These are phyloP conservation scores for Globisporangium iwayamae DNA, from an alignment of 352 stramenopile genomes.

Conservation along the genomic window DNA sequence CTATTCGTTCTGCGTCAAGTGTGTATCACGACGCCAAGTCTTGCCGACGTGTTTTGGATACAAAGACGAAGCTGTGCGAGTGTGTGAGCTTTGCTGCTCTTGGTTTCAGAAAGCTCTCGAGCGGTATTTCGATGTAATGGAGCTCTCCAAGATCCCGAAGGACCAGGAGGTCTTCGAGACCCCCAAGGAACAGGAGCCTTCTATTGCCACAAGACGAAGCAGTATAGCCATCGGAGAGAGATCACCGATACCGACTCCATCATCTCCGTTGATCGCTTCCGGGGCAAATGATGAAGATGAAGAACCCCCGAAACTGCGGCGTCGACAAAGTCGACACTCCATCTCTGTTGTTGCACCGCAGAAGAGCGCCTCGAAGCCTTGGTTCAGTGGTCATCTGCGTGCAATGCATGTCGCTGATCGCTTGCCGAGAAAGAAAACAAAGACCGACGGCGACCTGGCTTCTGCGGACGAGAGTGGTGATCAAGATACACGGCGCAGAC, in stretches of 20 bases:
- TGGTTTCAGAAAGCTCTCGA: constrained; percentile 74
- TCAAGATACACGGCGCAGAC: constrained; percentile 1
- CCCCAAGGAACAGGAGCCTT: constrained; percentile 15
- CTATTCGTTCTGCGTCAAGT: constrained; percentile 64
- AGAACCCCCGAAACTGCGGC: constrained; percentile 23
- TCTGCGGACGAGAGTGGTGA: constrained; percentile 9
- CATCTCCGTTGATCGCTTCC: constrained; percentile 15
- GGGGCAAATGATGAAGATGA: constrained; percentile 22
- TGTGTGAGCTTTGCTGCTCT: constrained; percentile 53
- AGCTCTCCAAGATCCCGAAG: constrained; percentile 26
- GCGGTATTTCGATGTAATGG: constrained; percentile 59
- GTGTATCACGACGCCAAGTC: constrained; percentile 45
- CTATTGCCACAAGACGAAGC: constrained; percentile 13
- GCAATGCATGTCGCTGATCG: constrained; percentile 71
- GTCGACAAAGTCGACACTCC: constrained; percentile 21
- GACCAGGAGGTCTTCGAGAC: constrained; percentile 20
- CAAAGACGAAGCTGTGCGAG: constrained; percentile 38
- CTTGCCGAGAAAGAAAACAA: constrained; percentile 50
- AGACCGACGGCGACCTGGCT: constrained; percentile 19
- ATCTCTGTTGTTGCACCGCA: constrained; percentile 20
- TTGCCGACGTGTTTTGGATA: constrained; percentile 61
- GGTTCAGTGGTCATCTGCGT: constrained; percentile 68
- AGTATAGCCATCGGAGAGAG: constrained; percentile 26
- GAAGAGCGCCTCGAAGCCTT: constrained; percentile 29
- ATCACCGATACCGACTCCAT: constrained; percentile 14